Evolutionary conservation across 306 rosid species (phyloP).

Genomic region (Nissolia schottii): DNA sequence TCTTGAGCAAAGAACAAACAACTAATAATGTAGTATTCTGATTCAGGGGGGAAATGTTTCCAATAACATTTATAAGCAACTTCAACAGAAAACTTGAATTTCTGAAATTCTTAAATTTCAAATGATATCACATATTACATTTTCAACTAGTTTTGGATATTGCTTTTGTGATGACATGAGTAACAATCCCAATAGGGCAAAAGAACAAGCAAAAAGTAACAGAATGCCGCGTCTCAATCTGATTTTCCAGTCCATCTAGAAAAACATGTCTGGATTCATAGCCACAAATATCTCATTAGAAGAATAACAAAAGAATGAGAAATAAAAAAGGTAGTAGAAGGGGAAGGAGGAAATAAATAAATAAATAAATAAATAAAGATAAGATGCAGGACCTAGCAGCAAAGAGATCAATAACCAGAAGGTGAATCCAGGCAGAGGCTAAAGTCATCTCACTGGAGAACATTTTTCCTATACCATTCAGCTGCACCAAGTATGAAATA

Average conservation of each 20-base stretch:
- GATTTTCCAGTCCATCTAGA: slow-evolving; percentile 64
- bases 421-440: slow-evolving; percentile 96
- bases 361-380: neutral
- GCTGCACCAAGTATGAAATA: slow-evolving; percentile 42
- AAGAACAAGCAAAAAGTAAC: slow-evolving; percentile 70
- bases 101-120: neutral
- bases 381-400: slow-evolving; percentile 68
- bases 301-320: neutral
- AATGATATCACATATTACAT: neutral
- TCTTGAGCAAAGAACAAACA: neutral
- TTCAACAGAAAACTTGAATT: neutral
- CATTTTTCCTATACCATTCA: slow-evolving; percentile 67
- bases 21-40: neutral
- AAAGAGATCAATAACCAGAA: slow-evolving; percentile 72
- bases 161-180: slow-evolving; percentile 72
- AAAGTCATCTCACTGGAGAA: slow-evolving; percentile 79
- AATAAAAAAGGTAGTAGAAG: neutral
- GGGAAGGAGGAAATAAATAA: neutral
- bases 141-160: slow-evolving; percentile 25
- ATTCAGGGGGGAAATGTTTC: neutral
- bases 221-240: slow-evolving; percentile 89
- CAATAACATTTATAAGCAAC: neutral
- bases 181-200: slow-evolving; percentile 78
- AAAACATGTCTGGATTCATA: slow-evolving; percentile 65
- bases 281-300: neutral